These are phyloP conservation scores for Thermothielavioides terrestris DNA, from an alignment of 495 filamentous ascomycete genomes.

Conservation along the genomic window DNA sequence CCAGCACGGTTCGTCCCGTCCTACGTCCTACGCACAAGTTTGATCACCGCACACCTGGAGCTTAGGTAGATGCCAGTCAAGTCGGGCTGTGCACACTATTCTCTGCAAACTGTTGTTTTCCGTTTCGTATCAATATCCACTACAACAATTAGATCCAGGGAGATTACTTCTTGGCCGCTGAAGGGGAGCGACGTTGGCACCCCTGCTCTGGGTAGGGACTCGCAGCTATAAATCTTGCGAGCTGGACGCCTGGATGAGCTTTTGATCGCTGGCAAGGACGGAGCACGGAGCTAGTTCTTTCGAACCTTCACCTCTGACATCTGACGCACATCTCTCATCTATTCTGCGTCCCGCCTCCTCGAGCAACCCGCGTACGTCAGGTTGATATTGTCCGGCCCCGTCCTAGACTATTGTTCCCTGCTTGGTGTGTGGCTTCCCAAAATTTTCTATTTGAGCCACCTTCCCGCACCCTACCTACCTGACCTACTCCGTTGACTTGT, in stretches of 20 bases:
- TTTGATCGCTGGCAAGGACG: no score
- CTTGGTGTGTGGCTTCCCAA: not conserved
- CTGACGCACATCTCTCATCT: not conserved
- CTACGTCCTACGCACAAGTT: no score
- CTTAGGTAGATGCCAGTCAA: no score
- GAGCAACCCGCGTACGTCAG: not conserved
- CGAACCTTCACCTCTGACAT: slow-evolving; percentile 4
- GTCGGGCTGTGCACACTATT: no score
- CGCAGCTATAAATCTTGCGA: no score
- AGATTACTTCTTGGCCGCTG: not conserved
- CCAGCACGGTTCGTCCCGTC: no score
- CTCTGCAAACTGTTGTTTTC: no score
- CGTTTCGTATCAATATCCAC: slow-evolving; percentile 7
- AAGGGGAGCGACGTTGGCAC: not conserved
- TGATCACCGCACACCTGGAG: no score
- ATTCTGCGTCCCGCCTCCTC: not conserved
- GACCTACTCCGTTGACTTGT: not conserved
- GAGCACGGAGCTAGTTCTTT: no score
- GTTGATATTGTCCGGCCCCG: slow-evolving; percentile 13
- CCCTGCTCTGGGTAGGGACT: not conserved
- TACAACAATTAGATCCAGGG: slow-evolving; percentile 12
- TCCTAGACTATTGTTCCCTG: slow-evolving; percentile 10
- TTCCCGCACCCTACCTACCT: not conserved
- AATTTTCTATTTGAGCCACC: slow-evolving; percentile 18
- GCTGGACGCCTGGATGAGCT: no score